Evolutionary conservation across 768 basidiomycete species (phyloP), one percentile per base, ranked within the genome.

Genomic region (Lactifluus pinguis): DNA sequence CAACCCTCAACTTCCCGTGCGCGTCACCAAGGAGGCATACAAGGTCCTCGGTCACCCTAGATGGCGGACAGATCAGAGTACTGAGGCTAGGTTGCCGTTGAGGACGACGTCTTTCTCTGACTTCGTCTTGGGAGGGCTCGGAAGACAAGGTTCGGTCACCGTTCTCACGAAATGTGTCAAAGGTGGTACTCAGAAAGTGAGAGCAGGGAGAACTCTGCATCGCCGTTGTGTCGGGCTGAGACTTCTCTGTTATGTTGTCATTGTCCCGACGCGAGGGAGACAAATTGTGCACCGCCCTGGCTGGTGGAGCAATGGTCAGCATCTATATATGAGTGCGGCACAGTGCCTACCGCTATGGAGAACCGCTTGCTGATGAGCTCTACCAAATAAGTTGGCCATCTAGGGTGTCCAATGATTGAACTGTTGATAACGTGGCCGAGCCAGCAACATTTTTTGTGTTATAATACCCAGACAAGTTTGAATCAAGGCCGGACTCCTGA

Each of bases 1-100:
- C 80, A 34, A 78, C 69, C 69, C 80, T 83, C 42, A 88, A 71
- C 45, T 80, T 78, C 29, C 83, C 77, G 57, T 77, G 73, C 0
- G 81, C 74, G 67, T 85, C 80, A 13, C 89, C 88, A 7, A 89
- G 77, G 53, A 89, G 77, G 36, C 78, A 70, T 59, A 80, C 81
- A 51, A 87, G 76, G 66, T 87, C 84, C 17, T 77, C 78, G 7
- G 80, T 76, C 53, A 77, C 83, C 65, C 78, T 73, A 34, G 74
- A 73, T 32, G 81, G 76, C 4, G 79, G 73, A 15, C 74, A 77
- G n/a, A 79, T 77, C 48, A 76, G 71, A 66, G 75, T 80, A 50
- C 85, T 74, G 45, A 86, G 72, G 19, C 83, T 86, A 25, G 79
- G 80, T 50, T 76, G 79, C 44, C 41, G 50, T 53, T 49, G 75